A percentile compares a stretch with the other conserved stretches of the same genome.
These are phyloP conservation scores for Phaeosphaeriaceae sp. DNA, from an alignment of 2,329 filamentous ascomycete species.

Conservation along the genomic window DNA sequence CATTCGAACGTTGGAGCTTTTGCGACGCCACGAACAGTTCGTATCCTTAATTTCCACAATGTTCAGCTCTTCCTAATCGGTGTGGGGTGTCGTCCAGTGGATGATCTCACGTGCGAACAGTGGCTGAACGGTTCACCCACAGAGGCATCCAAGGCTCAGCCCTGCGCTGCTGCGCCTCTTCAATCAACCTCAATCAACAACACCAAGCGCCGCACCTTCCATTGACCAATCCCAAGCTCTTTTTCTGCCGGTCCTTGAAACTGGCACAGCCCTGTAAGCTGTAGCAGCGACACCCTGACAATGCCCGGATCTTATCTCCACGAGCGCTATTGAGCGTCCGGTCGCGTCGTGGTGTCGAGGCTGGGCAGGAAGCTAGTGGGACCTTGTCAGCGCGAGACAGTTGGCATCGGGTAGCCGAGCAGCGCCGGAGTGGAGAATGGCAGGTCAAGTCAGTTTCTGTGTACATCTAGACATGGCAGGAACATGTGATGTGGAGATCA, in stretches of 20 bases:
- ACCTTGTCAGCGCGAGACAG: constrained; percentile 4
- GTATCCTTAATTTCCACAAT: constrained; percentile 16
- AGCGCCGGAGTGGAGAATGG: not conserved
- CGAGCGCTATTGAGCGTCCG: not conserved
- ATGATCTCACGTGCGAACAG: constrained; percentile 9
- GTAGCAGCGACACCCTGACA: constrained; percentile 7
- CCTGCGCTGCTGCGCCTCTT: constrained; percentile 24
- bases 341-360: constrained; percentile 1
- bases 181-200: constrained; percentile 11
- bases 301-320: constrained; percentile 3
- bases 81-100: not conserved
- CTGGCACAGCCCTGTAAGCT: constrained; percentile 31
- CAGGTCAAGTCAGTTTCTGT: not conserved
- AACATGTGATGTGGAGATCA: not conserved
- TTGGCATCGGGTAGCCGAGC: constrained; percentile 5
- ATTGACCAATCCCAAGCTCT: constrained; percentile 23
- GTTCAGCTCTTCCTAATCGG: constrained; percentile 6
- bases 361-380: constrained; percentile 1
- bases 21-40: not conserved
- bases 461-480: not conserved
- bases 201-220: constrained; percentile 10
- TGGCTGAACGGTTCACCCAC: constrained; percentile 16
- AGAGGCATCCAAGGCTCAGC: constrained; percentile 7
- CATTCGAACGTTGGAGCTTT: constrained; percentile 4
- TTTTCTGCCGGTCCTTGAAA: constrained; percentile 37